Conservation (phyloP, 129 eudicot species). For the Lactuca saligna region DNA sequence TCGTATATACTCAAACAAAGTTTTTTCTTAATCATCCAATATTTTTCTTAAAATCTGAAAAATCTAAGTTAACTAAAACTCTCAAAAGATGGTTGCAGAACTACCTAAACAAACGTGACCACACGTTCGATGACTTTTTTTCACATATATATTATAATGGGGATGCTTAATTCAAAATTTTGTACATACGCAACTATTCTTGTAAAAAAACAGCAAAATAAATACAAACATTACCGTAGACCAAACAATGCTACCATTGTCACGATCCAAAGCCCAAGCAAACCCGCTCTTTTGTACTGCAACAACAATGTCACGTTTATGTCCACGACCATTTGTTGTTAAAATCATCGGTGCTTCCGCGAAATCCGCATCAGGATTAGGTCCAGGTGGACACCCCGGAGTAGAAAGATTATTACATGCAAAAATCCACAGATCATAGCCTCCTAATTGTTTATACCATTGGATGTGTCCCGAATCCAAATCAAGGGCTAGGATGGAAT, state of each 20-base stretch:
- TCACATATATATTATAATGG: too few relatives aligned
- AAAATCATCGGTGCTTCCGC: conserved; percentile 81
- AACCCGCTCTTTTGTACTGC: conserved; percentile 82
- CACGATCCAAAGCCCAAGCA: conserved; percentile 81
- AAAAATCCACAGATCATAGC: conserved; percentile 60
- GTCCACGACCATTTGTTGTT: conserved; percentile 29
- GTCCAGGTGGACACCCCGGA: conserved; percentile 78
- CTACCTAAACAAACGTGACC: too few relatives aligned
- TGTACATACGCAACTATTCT: not conserved
- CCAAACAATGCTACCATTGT: conserved; percentile 68
- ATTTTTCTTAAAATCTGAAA: too few relatives aligned
- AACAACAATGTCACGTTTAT: conserved; percentile 53
- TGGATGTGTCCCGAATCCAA: conserved; percentile 45
- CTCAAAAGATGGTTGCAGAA: too few relatives aligned
- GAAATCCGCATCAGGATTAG: conserved; percentile 79
- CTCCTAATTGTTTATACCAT: conserved; percentile 65
- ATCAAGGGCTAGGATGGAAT: conserved; percentile 67
- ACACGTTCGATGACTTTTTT: not conserved
- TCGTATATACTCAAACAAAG: too few relatives aligned
- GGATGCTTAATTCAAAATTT: not conserved
- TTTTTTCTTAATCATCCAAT: too few relatives aligned
- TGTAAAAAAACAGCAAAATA: too few relatives aligned
- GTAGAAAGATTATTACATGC: conserved; percentile 55
- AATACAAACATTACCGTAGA: conserved; percentile 39
- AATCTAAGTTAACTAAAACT: too few relatives aligned